Percentiles rank a stretch among this genome's conserved stretches.
Conservation (phyloP, 768 basidiomycete genomes). For the Tylopilus cervinicoccineus region DNA sequence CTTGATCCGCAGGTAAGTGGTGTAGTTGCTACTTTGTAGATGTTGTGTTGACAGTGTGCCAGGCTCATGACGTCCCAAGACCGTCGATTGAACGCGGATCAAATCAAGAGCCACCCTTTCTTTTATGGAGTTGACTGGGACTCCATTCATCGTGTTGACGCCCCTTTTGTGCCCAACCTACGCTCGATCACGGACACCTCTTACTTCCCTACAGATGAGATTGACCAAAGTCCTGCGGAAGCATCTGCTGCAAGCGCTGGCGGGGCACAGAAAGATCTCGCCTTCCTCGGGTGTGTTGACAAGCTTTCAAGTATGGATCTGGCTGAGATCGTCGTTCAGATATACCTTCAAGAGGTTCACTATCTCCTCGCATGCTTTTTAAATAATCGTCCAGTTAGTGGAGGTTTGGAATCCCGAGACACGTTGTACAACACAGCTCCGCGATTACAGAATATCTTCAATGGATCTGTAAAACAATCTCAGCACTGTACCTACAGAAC, state of each 20-base stretch:
- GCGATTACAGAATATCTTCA: background rate
- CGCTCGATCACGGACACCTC: conserved; percentile 93
- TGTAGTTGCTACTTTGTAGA: background rate
- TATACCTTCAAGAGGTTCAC: conserved; percentile 80
- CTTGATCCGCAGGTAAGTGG: conserved; percentile 68
- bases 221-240: conserved; percentile 68
- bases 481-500: background rate
- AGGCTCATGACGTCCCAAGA: conserved; percentile 86
- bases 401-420: background rate
- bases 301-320: background rate
- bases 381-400: conserved; percentile 6
- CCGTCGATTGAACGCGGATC: conserved; percentile 71
- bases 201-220: conserved; percentile 96
- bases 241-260: conserved; percentile 33
- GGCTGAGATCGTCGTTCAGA: conserved; percentile 33
- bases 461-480: conserved; percentile 1
- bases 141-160: conserved; percentile 80
- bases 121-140: conserved; percentile 97
- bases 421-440: background rate
- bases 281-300: conserved; percentile 56
- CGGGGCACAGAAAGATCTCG: conserved; percentile 52
- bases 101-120: conserved; percentile 89
- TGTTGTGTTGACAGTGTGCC: conserved; percentile 5
- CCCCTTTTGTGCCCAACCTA: conserved; percentile 95
- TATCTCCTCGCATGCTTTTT: conserved; percentile 56